Evolutionary conservation across 306 rosid genomes (phyloP).

Genomic region (Vigna mungo): DNA sequence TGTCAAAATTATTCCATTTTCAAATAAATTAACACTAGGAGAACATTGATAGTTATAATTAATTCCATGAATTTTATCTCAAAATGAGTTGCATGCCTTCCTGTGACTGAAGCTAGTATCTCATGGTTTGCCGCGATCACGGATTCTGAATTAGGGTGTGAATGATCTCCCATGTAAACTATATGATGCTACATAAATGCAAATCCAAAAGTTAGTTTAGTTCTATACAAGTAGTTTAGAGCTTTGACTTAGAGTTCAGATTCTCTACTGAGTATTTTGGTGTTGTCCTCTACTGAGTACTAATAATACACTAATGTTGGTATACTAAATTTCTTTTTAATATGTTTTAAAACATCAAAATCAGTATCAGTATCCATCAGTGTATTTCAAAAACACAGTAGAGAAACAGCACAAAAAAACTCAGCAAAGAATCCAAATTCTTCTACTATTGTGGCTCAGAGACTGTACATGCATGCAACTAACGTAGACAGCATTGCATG

Average conservation of each 20-base stretch:
- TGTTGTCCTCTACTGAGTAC: too few species aligned
- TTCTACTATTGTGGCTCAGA: background rate
- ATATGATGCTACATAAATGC: conserved; percentile 61
- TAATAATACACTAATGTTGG: too few species aligned
- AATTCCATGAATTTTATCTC: conserved; percentile 3
- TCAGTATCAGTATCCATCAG: too few species aligned
- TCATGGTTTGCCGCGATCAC: conserved; percentile 69
- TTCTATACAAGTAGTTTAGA: conserved; percentile 9
- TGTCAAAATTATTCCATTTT: background rate
- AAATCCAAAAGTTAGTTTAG: conserved; percentile 34
- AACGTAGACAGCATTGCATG: conserved; percentile 24
- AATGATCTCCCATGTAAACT: conserved; percentile 74
- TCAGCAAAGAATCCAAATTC: too few species aligned
- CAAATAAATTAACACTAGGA: conserved; percentile 5
- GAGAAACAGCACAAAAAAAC: too few species aligned
- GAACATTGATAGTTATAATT: background rate
- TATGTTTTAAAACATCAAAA: too few species aligned
- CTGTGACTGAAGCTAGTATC: conserved; percentile 64
- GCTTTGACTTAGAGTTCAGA: background rate
- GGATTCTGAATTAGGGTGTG: conserved; percentile 65
- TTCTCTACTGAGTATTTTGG: too few species aligned
- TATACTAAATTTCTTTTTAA: too few species aligned
- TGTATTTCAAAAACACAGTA: too few species aligned
- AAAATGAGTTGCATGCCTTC: conserved; percentile 51
- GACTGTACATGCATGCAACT: conserved; percentile 42